phyloP scores from a whole-genome alignment of 2,329 filamentous ascomycete species.

The Reticulascus tulasneorum region DNA sequence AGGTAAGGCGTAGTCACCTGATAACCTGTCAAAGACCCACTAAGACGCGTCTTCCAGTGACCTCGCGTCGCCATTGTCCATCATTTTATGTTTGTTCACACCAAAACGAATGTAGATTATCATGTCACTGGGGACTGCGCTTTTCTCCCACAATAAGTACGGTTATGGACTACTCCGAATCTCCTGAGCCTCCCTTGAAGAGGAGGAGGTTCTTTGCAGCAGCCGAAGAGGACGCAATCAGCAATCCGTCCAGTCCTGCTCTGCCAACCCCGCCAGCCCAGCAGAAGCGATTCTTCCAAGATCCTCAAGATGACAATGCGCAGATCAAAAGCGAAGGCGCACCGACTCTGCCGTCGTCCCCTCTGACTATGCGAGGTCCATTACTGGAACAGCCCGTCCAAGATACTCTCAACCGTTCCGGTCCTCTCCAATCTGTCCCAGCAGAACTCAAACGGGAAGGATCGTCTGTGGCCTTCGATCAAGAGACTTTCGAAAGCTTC shows the following conservation, averaged over 20 bases:
- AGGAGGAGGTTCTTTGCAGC: conserved; percentile 43
- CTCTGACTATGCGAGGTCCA: conserved; percentile 13
- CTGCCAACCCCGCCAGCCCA: conserved; percentile 11
- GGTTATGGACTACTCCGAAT: conserved; percentile 34
- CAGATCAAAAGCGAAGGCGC: conserved; percentile 17
- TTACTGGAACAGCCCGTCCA: conserved; percentile 17
- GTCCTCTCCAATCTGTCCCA: too few relatives aligned
- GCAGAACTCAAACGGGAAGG: conserved; percentile 17
- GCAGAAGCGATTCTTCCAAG: conserved; percentile 32
- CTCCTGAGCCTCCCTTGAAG: conserved; percentile 42
- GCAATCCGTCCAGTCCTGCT: conserved; percentile 9
- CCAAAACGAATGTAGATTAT: too few relatives aligned
- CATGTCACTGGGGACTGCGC: too few relatives aligned
- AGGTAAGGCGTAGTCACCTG: conserved; percentile 34
- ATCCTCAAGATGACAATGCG: conserved; percentile 25
- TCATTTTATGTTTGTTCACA: neutral
- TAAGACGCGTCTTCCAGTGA: conserved; percentile 24
- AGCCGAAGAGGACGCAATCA: conserved; percentile 19
- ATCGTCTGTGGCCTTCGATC: conserved; percentile 45
- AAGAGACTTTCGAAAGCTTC: conserved; percentile 54
- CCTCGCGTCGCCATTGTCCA: conserved; percentile 33
- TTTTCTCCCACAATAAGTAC: too few relatives aligned
- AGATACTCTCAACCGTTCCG: conserved; percentile 13
- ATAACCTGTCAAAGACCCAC: conserved; percentile 32
- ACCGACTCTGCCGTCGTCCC: conserved; percentile 6